phyloP scores from a whole-genome alignment of 202 grass and related monocot species.

The Musa balbisiana region DNA sequence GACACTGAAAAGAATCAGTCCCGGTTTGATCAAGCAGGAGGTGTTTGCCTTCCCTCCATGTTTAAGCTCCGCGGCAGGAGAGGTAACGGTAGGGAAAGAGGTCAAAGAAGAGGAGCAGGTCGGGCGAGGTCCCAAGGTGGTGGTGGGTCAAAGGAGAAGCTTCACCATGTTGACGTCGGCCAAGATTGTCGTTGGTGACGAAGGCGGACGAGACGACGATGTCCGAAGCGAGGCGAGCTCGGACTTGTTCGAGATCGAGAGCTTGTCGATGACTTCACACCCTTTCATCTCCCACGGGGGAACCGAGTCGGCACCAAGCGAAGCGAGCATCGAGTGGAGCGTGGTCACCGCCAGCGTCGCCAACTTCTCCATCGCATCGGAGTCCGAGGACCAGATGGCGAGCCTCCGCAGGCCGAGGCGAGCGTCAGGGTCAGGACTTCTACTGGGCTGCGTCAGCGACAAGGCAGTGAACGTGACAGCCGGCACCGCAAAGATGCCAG shows the following conservation, averaged over 20 bases:
- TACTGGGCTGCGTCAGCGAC: slow-evolving; percentile 65
- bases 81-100: background rate
- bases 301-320: slow-evolving; percentile 40
- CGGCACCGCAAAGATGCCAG: slow-evolving; percentile 7
- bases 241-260: slow-evolving; percentile 98
- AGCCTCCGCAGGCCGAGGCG: background rate
- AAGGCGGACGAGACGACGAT: slow-evolving; percentile 10
- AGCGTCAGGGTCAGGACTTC: slow-evolving; percentile 20
- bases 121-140: background rate
- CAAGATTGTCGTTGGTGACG: background rate
- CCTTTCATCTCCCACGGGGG: slow-evolving; percentile 18
- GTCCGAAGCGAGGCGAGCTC: slow-evolving; percentile 71
- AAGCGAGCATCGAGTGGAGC: slow-evolving; percentile 87
- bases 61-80: slow-evolving; percentile 16
- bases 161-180: background rate
- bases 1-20: slow-evolving; percentile 43
- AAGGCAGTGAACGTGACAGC: slow-evolving; percentile 46
- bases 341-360: slow-evolving; percentile 59
- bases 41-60: slow-evolving; percentile 21
- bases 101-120: slow-evolving; percentile 11
- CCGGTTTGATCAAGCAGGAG: slow-evolving; percentile 26
- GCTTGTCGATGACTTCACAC: slow-evolving; percentile 52
- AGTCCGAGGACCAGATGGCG: slow-evolving; percentile 17
- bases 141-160: background rate
- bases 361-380: slow-evolving; percentile 37